Conservation (phyloP, 2,329 filamentous ascomycete species). For the Aspergillus nomiae region DNA sequence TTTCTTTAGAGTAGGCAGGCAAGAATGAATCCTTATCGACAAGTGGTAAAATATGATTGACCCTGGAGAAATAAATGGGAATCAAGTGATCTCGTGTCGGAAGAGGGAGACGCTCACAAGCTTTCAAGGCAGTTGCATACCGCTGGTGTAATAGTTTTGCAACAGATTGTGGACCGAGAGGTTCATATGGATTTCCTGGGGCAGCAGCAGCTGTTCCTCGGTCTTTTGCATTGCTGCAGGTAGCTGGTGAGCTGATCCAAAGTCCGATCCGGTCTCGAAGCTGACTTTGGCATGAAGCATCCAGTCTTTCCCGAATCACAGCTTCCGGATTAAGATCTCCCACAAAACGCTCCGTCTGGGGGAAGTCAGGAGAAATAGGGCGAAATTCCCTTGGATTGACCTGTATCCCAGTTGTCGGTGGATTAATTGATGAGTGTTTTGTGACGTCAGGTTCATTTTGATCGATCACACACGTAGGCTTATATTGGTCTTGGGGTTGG, state of each 20-base stretch:
- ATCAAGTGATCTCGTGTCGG: slow-evolving; percentile 35
- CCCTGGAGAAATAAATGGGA: slow-evolving; percentile 38
- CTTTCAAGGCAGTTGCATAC: slow-evolving; percentile 27
- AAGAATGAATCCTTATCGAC: slow-evolving; percentile 33
- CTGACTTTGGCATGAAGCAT: slow-evolving; percentile 25
- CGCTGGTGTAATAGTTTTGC: slow-evolving; percentile 26
- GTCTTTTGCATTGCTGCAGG: slow-evolving; percentile 11
- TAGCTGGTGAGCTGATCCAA: slow-evolving; percentile 32
- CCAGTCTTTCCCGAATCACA: slow-evolving; percentile 36
- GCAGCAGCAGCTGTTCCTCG: neutral
- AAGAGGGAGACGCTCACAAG: slow-evolving; percentile 34
- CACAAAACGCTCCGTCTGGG: slow-evolving; percentile 37
- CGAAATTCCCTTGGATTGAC: neutral
- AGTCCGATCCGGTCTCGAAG: slow-evolving; percentile 34
- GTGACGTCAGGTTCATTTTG: neutral
- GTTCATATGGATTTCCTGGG: neutral
- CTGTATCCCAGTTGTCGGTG: neutral
- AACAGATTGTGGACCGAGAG: slow-evolving; percentile 11
- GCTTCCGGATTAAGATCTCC: slow-evolving; percentile 46
- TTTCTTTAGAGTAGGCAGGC: slow-evolving; percentile 26
- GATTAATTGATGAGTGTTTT: neutral
- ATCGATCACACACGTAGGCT: neutral
- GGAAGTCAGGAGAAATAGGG: slow-evolving; percentile 12
- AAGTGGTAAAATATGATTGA: slow-evolving; percentile 43
- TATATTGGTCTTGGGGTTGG: neutral